phyloP scores from a whole-genome alignment of 768 basidiomycete genomes.

The Leccinum sublutescens region DNA sequence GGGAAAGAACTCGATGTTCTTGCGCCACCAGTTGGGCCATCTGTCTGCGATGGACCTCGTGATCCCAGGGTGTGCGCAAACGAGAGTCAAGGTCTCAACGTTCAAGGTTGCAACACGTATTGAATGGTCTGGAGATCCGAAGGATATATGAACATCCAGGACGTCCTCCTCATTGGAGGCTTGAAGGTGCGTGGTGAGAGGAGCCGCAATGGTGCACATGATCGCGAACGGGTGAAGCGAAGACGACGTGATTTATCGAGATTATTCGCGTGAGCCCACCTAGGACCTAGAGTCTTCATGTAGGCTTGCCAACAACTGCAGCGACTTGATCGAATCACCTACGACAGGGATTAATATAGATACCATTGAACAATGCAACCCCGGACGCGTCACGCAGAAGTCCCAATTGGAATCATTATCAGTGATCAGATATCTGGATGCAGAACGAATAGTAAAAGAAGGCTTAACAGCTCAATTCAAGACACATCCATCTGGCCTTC shows the following conservation, averaged over 20 bases:
- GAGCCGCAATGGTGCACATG: not conserved
- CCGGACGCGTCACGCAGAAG: not conserved
- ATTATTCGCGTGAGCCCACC: not conserved
- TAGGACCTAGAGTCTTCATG: not conserved
- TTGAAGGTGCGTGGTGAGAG: not conserved
- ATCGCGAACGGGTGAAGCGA: not conserved
- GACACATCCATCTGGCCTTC: slow-evolving; percentile 31
- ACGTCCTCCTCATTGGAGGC: not conserved
- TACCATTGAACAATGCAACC: not conserved
- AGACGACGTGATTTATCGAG: not conserved
- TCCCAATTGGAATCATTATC: not conserved
- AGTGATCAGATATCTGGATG: not conserved
- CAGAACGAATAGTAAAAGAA: not conserved
- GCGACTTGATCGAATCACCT: not conserved
- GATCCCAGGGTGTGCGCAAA: not conserved
- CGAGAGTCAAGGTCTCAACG: not conserved
- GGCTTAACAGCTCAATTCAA: not conserved
- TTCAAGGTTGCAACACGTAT: not conserved
- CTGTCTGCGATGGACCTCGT: not conserved
- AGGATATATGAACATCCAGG: not conserved
- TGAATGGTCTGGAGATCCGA: not conserved
- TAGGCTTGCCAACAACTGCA: not conserved
- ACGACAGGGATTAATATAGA: not conserved
- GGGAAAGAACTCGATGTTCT: not conserved
- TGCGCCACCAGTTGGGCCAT: not conserved